Conservation (phyloP, 441 rosid species). For the Aquilaria agallochum region DNA sequence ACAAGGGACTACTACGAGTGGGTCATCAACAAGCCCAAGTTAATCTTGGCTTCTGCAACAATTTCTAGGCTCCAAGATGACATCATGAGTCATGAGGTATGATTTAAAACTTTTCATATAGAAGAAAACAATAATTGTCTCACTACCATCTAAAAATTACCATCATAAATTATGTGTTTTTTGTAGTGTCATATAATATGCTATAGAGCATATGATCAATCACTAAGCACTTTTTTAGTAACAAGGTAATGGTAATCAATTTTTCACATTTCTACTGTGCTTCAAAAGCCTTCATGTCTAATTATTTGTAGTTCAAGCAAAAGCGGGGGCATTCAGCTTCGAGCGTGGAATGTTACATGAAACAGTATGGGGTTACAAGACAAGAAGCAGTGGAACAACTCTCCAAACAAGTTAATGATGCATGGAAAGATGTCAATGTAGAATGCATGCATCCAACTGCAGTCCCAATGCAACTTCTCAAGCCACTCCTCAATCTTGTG, state of each 20-base stretch:
- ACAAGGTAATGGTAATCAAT: slow-evolving; percentile 10
- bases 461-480: not conserved
- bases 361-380: too few species aligned
- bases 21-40: slow-evolving; percentile 21
- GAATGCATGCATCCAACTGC: slow-evolving; percentile 16
- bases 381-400: too few species aligned
- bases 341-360: too few species aligned
- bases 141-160: too few species aligned
- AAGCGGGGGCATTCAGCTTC: too few species aligned
- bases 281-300: slow-evolving; percentile 14
- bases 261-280: not conserved
- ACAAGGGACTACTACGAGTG: slow-evolving; percentile 23
- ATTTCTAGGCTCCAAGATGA: slow-evolving; percentile 20
- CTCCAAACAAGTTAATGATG: too few species aligned
- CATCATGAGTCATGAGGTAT: slow-evolving; percentile 21
- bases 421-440: slow-evolving; percentile 25
- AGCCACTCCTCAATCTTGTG: too few species aligned
- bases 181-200: slow-evolving; percentile 11
- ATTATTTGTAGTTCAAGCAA: too few species aligned
- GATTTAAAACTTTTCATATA: too few species aligned
- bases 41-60: not conserved
- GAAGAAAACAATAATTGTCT: too few species aligned
- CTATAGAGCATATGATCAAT: slow-evolving; percentile 26
- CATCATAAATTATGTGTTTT: too few species aligned
- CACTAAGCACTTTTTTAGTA: slow-evolving; percentile 13